phyloP scores from a whole-genome alignment of 2,329 filamentous ascomycete genomes.

The Verticillium nubilum region DNA sequence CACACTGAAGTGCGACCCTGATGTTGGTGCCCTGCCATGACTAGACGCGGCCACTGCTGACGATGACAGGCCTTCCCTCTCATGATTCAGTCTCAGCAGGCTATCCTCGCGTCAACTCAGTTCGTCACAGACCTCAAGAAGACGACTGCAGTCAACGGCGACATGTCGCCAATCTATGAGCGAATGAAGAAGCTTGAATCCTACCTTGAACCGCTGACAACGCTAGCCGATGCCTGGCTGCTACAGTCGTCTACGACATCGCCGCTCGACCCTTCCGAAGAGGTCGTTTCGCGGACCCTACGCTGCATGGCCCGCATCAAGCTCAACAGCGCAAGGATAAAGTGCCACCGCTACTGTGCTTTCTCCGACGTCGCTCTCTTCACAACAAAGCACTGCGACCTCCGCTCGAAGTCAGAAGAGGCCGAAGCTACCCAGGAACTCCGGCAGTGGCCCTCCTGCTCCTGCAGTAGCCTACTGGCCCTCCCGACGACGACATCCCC shows the following conservation, averaged over 20 bases:
- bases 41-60: background rate
- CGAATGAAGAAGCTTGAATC: conserved; percentile 35
- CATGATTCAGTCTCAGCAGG: conserved; percentile 41
- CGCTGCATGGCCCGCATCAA: conserved; percentile 43
- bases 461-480: conserved; percentile 22
- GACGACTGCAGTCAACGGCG: conserved; percentile 26
- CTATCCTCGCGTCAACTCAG: conserved; percentile 39
- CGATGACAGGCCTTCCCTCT: conserved; percentile 31
- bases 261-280: conserved; percentile 31
- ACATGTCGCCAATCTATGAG: conserved; percentile 32
- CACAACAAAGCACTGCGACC: conserved; percentile 41
- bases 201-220: conserved; percentile 28
- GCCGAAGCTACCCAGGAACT: conserved; percentile 19
- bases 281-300: conserved; percentile 34
- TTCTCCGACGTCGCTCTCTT: conserved; percentile 46
- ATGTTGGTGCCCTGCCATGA: conserved; percentile 13
- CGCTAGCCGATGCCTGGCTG: conserved; percentile 28
- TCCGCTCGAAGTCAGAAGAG: conserved; percentile 25
- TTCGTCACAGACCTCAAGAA: conserved; percentile 43
- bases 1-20: conserved; percentile 31
- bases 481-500: conserved; percentile 17
- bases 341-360: conserved; percentile 45
- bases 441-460: conserved; percentile 26
- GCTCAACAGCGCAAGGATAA: conserved; percentile 45
- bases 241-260: conserved; percentile 25